Evolutionary conservation across 176 grass and related monocot genomes (phyloP).

Genomic region (Bothriochloa decipiens): DNA sequence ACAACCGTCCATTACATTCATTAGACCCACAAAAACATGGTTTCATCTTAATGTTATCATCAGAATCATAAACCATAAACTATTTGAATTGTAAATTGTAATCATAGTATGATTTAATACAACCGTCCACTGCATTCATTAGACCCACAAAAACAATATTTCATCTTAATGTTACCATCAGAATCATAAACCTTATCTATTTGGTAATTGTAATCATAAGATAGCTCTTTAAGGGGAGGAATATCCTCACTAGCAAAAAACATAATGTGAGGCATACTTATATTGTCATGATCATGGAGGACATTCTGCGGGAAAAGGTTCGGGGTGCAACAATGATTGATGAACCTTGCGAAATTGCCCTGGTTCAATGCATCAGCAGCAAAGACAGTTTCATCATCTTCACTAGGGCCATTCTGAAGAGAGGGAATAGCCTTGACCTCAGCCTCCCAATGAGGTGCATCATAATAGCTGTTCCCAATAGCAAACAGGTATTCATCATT

Average conservation of each 20-base stretch:
- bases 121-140: conserved; percentile 52
- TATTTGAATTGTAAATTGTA: conserved; percentile 46
- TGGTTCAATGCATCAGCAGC: conserved; percentile 44
- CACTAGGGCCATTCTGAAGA: conserved; percentile 35
- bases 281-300: conserved; percentile 67
- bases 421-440: conserved; percentile 38
- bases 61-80: conserved; percentile 49
- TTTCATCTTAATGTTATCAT: conserved; percentile 64
- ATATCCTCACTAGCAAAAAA: conserved; percentile 61
- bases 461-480: conserved; percentile 61
- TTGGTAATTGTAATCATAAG: conserved; percentile 60
- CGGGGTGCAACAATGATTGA: conserved; percentile 62
- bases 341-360: conserved; percentile 63
- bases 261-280: conserved; percentile 57
- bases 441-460: conserved; percentile 47
- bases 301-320: conserved; percentile 65
- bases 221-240: conserved; percentile 55
- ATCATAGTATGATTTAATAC: conserved; percentile 51
- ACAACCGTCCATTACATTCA: conserved; percentile 49
- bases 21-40: conserved; percentile 48
- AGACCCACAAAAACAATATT: conserved; percentile 57
- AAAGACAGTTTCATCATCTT: conserved; percentile 23
- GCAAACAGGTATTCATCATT: conserved; percentile 66
- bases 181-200: conserved; percentile 57
- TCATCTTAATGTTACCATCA: conserved; percentile 59